Conservation (phyloP, 495 filamentous ascomycete species). For the Penicillium malachiteum region DNA sequence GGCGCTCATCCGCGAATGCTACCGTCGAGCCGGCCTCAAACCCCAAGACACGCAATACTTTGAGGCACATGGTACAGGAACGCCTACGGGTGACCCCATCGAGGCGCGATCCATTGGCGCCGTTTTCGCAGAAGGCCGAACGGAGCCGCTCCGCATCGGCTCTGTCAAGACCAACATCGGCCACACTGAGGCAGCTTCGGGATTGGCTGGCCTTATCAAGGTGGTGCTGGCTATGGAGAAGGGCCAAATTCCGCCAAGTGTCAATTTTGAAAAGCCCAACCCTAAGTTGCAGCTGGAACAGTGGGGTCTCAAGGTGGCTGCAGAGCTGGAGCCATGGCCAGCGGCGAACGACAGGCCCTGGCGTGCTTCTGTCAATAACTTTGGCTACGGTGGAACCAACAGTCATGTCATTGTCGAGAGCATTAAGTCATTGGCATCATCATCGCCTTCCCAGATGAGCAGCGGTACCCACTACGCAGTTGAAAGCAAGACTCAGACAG, state of each 20-base stretch:
- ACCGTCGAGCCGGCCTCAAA: not conserved
- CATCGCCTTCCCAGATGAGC: too few relatives aligned
- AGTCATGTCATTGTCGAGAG: slow-evolving; percentile 39
- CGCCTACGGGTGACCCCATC: slow-evolving; percentile 61
- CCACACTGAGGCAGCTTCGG: slow-evolving; percentile 52
- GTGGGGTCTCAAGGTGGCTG: slow-evolving; percentile 41
- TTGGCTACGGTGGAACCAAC: slow-evolving; percentile 42
- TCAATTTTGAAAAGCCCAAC: slow-evolving; percentile 49
- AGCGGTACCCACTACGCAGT: too few relatives aligned
- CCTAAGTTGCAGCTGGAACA: slow-evolving; percentile 42
- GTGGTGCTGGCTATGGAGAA: slow-evolving; percentile 48
- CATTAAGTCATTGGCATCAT: too few relatives aligned
- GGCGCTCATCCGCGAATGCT: not conserved
- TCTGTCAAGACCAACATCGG: slow-evolving; percentile 37
- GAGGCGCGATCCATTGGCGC: slow-evolving; percentile 52
- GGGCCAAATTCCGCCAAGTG: slow-evolving; percentile 48
- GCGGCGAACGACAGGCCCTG: slow-evolving; percentile 10
- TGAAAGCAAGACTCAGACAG: too few relatives aligned
- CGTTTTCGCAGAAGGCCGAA: slow-evolving; percentile 26
- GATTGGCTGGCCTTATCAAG: slow-evolving; percentile 59
- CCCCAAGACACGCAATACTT: slow-evolving; percentile 4
- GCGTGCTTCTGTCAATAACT: slow-evolving; percentile 37
- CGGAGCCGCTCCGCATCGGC: slow-evolving; percentile 31
- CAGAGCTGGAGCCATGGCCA: slow-evolving; percentile 1
- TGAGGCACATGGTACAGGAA: slow-evolving; percentile 48